Conservation (phyloP, 192 early-diverging fungal genomes). For the Linnemannia zychae region DNA sequence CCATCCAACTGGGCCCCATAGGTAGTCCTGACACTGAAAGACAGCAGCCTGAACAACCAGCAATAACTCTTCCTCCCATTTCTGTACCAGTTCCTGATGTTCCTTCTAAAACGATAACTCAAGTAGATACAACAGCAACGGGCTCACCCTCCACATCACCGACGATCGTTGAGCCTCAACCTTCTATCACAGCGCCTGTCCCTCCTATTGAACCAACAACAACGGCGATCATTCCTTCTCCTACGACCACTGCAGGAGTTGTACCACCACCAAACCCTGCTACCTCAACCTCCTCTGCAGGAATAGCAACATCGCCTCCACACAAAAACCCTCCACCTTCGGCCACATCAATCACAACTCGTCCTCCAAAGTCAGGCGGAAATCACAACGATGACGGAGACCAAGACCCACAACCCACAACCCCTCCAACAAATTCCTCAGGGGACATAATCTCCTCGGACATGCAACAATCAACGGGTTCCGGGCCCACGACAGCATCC, state of each 20-base stretch:
- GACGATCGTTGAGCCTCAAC: not conserved
- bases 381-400: not conserved
- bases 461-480: not conserved
- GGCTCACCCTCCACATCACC: not conserved
- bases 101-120: not conserved
- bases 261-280: not conserved
- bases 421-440: not conserved
- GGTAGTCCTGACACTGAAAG: not conserved
- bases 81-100: not conserved
- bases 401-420: too few relatives aligned
- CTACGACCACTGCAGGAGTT: not conserved
- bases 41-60: not conserved
- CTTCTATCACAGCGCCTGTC: not conserved
- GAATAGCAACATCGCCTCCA: not conserved
- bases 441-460: not conserved
- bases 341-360: not conserved
- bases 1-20: not conserved
- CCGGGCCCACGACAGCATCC: not conserved
- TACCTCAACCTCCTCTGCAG: not conserved
- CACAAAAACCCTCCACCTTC: not conserved
- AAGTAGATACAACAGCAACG: not conserved
- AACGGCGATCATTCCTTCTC: not conserved
- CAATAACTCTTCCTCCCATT: not conserved
- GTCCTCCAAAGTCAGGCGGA: not conserved
- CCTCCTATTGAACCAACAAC: not conserved